These are phyloP conservation scores for Globisporangium paddicum DNA, from an alignment of 352 stramenopile species.

Conservation along the genomic window DNA sequence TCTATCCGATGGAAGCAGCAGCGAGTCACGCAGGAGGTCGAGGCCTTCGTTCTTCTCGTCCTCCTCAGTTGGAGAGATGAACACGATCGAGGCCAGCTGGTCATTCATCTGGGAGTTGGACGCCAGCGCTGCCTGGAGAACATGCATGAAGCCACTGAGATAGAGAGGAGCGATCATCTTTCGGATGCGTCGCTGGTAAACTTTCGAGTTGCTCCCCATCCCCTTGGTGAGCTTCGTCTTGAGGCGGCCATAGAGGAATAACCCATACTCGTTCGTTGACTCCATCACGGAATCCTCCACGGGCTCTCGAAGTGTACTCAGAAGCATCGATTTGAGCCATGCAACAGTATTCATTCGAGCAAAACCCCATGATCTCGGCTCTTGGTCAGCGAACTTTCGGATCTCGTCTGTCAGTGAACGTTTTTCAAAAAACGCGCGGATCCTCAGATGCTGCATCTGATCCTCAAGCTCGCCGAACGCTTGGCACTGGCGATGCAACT, in stretches of 20 bases:
- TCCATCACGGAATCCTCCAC: constrained; percentile 24
- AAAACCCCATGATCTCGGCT: constrained; percentile 29
- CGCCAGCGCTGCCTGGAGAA: constrained; percentile 32
- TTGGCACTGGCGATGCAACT: constrained; percentile 56
- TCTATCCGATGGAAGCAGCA: constrained; percentile 32
- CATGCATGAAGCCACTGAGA: constrained; percentile 30
- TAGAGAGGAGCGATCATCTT: constrained; percentile 37
- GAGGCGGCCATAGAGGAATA: constrained; percentile 28
- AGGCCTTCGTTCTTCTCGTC: constrained; percentile 27
- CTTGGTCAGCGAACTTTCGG: constrained; percentile 31
- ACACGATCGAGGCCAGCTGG: constrained; percentile 37
- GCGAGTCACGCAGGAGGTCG: constrained; percentile 20
- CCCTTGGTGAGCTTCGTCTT: constrained; percentile 33
- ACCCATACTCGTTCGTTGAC: constrained; percentile 32
- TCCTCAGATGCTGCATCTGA: constrained; percentile 56
- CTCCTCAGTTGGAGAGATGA: constrained; percentile 42
- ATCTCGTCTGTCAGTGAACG: constrained; percentile 37
- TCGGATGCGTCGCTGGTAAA: constrained; percentile 35
- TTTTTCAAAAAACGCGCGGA: constrained; percentile 50
- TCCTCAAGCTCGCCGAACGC: constrained; percentile 52
- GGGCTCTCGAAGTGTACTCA: constrained; percentile 37
- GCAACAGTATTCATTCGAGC: constrained; percentile 40
- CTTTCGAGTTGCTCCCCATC: constrained; percentile 17
- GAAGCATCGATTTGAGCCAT: constrained; percentile 50
- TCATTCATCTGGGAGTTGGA: constrained; percentile 40